These are phyloP conservation scores for Dichotomocladium elegans DNA, from an alignment of 371 early-diverging fungal species.

Conservation along the genomic window DNA sequence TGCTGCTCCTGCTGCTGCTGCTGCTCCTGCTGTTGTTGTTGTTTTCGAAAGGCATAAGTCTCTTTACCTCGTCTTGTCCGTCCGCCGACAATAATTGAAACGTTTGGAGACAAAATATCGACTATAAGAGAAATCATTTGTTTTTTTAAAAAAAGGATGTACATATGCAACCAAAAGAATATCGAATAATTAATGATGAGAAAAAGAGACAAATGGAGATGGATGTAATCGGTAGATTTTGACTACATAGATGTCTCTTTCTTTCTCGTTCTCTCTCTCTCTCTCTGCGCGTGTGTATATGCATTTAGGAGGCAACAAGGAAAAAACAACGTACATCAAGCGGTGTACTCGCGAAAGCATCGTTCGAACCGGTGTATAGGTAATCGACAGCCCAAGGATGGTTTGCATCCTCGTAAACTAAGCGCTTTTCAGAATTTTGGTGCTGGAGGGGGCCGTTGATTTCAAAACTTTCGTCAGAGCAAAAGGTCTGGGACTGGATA, in stretches of 20 bases:
- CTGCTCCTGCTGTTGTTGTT: conserved; percentile 3
- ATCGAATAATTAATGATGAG: no score
- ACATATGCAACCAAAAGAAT: background rate
- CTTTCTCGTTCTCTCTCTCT: conserved; percentile 2
- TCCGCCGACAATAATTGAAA: conserved; percentile 38
- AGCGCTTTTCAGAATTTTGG: conserved; percentile 20
- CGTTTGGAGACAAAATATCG: conserved; percentile 32
- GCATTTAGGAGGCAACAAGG: background rate
- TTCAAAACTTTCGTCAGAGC: conserved; percentile 3
- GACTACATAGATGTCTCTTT: conserved; percentile 1
- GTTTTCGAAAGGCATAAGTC: conserved; percentile 29
- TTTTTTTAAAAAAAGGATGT: background rate
- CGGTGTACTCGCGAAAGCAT: conserved; percentile 29
- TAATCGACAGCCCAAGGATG: conserved; percentile 27
- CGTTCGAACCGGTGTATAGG: conserved; percentile 26
- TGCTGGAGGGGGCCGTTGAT: background rate
- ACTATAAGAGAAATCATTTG: background rate
- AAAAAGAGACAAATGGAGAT: background rate
- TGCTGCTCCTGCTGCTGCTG: no score
- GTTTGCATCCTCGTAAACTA: no score
- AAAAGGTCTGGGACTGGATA: conserved; percentile 11
- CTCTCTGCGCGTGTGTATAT: background rate
- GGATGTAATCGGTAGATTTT: background rate
- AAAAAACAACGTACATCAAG: conserved; percentile 26
- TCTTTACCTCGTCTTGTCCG: conserved; percentile 26